phyloP scores from a whole-genome alignment of 495 filamentous ascomycete genomes.

The Pyrenula aspistea region DNA sequence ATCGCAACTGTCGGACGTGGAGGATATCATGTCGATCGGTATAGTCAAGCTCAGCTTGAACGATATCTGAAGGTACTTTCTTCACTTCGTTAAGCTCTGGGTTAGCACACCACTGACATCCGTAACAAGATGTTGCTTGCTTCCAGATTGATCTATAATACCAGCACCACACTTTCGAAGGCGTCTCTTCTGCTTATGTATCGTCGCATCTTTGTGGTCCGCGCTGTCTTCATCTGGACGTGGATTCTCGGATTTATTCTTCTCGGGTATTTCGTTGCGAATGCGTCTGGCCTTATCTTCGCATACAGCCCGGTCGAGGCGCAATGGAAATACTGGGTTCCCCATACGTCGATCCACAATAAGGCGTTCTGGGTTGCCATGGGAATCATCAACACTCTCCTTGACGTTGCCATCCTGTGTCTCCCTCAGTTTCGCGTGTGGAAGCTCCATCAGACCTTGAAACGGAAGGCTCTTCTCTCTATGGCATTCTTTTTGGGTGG shows the following conservation, averaged over 20 bases:
- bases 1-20: background rate
- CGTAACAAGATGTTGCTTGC: background rate
- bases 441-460: constrained; percentile 2
- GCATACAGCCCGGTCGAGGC: constrained; percentile 1
- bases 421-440: constrained; percentile 3
- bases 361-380: constrained; percentile 2
- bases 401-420: constrained; percentile 4
- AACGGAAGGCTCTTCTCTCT: constrained; percentile 3
- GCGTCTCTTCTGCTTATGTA: constrained; percentile 3
- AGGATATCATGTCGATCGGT: background rate
- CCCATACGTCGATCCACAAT: constrained; percentile 2
- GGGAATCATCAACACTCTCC: constrained; percentile 3
- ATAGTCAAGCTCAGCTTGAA: background rate
- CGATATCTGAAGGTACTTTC: background rate
- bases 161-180: constrained; percentile 4
- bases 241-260: constrained; percentile 1
- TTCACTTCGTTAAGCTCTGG: too few species aligned
- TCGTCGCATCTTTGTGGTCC: constrained; percentile 4
- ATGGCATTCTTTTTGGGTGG: constrained; percentile 3
- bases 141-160: constrained; percentile 1
- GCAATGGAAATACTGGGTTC: constrained; percentile 2
- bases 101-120: constrained; percentile 1
- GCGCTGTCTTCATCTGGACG: constrained; percentile 1
- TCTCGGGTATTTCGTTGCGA: constrained; percentile 1
- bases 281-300: constrained; percentile 1